A percentile compares a stretch with the other conserved stretches of the same genome.
phyloP scores from a whole-genome alignment of 1,284 basidiomycete species.

The Flammula alnicola region DNA sequence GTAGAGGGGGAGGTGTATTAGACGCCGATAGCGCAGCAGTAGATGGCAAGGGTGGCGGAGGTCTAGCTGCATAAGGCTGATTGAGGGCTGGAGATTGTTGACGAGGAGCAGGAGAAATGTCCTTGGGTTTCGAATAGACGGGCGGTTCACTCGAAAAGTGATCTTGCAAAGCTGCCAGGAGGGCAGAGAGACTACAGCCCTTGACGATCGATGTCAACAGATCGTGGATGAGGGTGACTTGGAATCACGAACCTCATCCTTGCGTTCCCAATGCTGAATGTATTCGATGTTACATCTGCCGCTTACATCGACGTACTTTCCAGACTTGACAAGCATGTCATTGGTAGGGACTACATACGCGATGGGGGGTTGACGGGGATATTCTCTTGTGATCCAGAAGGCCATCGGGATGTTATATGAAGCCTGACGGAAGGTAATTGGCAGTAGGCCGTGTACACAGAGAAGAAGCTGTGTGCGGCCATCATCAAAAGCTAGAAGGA shows the following conservation, averaged over 20 bases:
- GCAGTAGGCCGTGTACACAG: constrained; percentile 89
- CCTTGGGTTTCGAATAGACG: constrained; percentile 84
- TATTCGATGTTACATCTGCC: constrained; percentile 78
- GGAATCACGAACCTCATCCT: constrained; percentile 73
- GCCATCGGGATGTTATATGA: constrained; percentile 95
- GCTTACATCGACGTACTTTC: constrained; percentile 81
- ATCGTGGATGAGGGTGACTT: constrained; percentile 20
- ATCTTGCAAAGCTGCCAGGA: constrained; percentile 77
- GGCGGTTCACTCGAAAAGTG: constrained; percentile 89
- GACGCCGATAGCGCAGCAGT: too few species aligned
- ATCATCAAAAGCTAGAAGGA: constrained; percentile 82
- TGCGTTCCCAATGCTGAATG: constrained; percentile 77
- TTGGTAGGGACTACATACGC: constrained; percentile 94
- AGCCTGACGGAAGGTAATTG: constrained; percentile 77
- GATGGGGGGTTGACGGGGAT: constrained; percentile 83
- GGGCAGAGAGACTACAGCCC: constrained; percentile 69
- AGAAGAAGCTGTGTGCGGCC: constrained; percentile 91
- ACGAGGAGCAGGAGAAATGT: too few species aligned
- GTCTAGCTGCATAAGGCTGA: constrained; percentile 27
- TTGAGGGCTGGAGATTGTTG: constrained; percentile 14
- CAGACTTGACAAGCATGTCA: constrained; percentile 88
- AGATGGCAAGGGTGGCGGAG: constrained; percentile 30
- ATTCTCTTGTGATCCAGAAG: constrained; percentile 86
- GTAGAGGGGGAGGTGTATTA: too few species aligned
- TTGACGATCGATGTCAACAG: constrained; percentile 37